Base-by-base conservation (phyloP, 148 eudicot species). In the Cornus controversa region DNA sequence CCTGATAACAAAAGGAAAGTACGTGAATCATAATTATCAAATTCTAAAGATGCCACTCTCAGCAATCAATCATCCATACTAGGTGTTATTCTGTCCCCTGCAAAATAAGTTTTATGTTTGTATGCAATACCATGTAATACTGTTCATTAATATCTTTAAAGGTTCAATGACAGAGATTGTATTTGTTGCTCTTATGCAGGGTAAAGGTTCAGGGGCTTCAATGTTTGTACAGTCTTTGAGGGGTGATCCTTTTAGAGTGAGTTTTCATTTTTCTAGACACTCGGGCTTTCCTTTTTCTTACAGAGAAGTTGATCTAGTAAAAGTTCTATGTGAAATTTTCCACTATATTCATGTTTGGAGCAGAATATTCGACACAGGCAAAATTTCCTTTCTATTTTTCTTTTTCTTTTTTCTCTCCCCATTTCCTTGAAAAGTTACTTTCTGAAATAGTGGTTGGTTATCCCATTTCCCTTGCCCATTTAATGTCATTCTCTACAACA, bases 161-260 rank as follows among this genome's bases (percentile, higher is more conserved):
- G 31, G 9, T 40, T 36, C 50, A 65, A 63, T 76, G 54, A 23
- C 72, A 25, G 15, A 62, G 34, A 64, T 67, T 72, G 63, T 25
- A 66, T 54, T 16, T 80, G 72, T 74, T 75, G 60, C 54, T 69
- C 4, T 69, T 67, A 26, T 84, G 70, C 92, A 94, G 98, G 98
- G 90, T 77, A 91, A 84, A 82, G 88, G 89, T 71, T 83, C 92
- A 28, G 91, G 88, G 31, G 82, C 93, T 65, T 88, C 94, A 62
- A 90, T 91, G 90, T 93, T 90, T 88, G 96, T 95, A 70, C 98
- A 95, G 81, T 95, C 98, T 67, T 83, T 95, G 85, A 90, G 98
- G 80, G 87, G 98, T 42, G 98, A 95, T 80, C 97, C 98, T 77
- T 95, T 91, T 75, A 85, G 94, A 85, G 98, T 95, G 82, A 84